A percentile compares a stretch with the other conserved stretches of the same genome.
These are phyloP conservation scores for Amphirosellinia nigrospora DNA, from an alignment of 495 filamentous ascomycete genomes.

Conservation along the genomic window DNA sequence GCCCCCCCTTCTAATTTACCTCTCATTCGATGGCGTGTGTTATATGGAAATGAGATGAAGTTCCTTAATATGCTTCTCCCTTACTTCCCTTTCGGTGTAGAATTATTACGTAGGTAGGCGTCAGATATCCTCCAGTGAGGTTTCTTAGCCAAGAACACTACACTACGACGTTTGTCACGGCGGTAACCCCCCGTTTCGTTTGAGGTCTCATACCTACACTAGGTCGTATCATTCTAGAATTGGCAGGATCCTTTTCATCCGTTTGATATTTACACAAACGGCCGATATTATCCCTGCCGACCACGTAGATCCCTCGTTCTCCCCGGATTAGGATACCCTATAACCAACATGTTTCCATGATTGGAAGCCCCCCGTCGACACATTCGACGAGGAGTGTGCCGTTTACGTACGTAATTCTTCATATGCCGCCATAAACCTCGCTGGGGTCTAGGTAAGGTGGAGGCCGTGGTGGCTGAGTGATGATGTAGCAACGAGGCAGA, in stretches of 20 bases:
- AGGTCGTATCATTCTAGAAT: constrained; percentile 17
- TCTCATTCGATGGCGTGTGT: background rate
- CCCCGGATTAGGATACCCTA: constrained; percentile 17
- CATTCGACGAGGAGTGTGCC: background rate
- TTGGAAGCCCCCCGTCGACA: background rate
- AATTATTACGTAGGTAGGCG: background rate
- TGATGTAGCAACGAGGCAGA: background rate
- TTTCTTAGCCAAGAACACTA: background rate
- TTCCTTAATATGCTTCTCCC: background rate
- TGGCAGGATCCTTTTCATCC: constrained; percentile 7
- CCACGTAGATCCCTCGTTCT: background rate
- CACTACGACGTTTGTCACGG: background rate
- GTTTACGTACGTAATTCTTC: background rate
- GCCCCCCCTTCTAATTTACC: background rate
- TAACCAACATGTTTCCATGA: constrained; percentile 8
- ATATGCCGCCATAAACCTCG: background rate
- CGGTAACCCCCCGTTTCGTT: background rate
- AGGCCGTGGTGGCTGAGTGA: constrained; percentile 13
- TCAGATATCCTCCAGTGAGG: background rate
- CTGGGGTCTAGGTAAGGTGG: background rate
- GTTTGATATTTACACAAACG: background rate
- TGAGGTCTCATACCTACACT: background rate
- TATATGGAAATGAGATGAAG: background rate
- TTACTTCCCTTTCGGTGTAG: too few relatives aligned
- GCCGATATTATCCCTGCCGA: background rate